These are phyloP conservation scores for Eustoma russellianum DNA, from an alignment of 257 asterid genomes.

Conservation along the genomic window DNA sequence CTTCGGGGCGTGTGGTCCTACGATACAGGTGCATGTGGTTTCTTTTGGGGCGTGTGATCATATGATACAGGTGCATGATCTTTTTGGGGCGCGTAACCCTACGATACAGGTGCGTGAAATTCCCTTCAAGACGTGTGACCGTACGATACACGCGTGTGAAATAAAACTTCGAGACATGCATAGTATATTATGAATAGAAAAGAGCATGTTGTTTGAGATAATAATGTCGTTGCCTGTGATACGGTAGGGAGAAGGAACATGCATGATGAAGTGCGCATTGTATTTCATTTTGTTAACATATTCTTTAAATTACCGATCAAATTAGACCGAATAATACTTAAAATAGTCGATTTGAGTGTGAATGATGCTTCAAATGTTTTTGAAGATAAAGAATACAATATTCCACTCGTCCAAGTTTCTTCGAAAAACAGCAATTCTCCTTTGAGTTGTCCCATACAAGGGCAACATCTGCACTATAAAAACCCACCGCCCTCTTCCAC, in stretches of 20 bases:
- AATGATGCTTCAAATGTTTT: neutral
- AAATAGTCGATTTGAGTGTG: neutral
- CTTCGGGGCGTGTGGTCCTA: too few species aligned
- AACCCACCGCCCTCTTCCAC: slow-evolving; percentile 72
- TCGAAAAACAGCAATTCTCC: neutral
- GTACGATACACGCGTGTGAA: too few species aligned
- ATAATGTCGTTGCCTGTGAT: too few species aligned
- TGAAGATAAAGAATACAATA: neutral
- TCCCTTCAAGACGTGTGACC: too few species aligned
- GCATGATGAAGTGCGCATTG: neutral
- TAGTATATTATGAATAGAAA: neutral
- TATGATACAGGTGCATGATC: too few species aligned
- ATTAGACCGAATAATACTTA: neutral
- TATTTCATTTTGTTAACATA: neutral
- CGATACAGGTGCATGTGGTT: too few species aligned
- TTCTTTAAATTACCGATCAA: neutral
- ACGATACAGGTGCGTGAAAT: too few species aligned
- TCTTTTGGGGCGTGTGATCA: too few species aligned
- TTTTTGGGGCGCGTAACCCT: too few species aligned
- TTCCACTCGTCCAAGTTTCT: neutral
- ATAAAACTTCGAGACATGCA: neutral
- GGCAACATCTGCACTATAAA: neutral
- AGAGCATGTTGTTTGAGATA: too few species aligned
- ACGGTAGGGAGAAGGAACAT: too few species aligned
- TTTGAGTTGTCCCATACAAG: neutral